These are phyloP conservation scores for Phaeotremella fagi DNA, from an alignment of 768 basidiomycete genomes.

Conservation along the genomic window DNA sequence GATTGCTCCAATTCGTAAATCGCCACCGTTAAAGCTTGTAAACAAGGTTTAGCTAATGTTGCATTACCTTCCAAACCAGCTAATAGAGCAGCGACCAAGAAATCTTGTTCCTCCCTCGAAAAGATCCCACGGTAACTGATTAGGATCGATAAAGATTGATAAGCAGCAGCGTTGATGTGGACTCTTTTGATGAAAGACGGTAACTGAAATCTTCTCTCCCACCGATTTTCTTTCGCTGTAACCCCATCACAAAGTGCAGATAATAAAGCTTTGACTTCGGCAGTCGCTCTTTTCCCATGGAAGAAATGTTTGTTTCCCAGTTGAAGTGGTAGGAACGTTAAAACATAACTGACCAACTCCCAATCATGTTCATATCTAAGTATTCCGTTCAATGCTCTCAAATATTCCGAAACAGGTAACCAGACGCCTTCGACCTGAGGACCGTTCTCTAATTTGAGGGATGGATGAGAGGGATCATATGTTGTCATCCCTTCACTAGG, in stretches of 20 bases:
- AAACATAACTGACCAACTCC: conserved; percentile 86
- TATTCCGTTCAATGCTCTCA: conserved; percentile 60
- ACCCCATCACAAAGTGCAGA: conserved; percentile 58
- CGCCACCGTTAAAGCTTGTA: conserved; percentile 80
- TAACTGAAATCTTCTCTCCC: conserved; percentile 39
- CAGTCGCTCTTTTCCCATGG: conserved; percentile 77
- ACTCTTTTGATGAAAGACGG: conserved; percentile 56
- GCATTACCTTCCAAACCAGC: conserved; percentile 49
- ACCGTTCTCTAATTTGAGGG: conserved; percentile 27
- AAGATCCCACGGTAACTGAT: conserved; percentile 81
- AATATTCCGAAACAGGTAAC: conserved; percentile 71
- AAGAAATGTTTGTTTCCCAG: conserved; percentile 93
- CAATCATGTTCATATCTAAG: conserved; percentile 74
- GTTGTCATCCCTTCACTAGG: conserved; percentile 51
- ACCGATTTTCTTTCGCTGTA: conserved; percentile 22
- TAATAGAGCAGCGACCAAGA: conserved; percentile 50
- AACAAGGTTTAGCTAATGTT: conserved; percentile 68
- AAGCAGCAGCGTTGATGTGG: conserved; percentile 82
- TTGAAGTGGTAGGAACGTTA: conserved; percentile 86
- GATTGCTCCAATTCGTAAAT: conserved; percentile 81
- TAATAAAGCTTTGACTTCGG: conserved; percentile 60
- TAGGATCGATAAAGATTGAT: conserved; percentile 78
- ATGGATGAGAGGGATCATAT: conserved; percentile 46
- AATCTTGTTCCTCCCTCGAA: conserved; percentile 52
- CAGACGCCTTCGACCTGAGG: conserved; percentile 45